Percentiles rank a stretch among this genome's conserved stretches.
Conservation (phyloP, 352 stramenopile genomes). For the Globisporangium megalacanthum region DNA sequence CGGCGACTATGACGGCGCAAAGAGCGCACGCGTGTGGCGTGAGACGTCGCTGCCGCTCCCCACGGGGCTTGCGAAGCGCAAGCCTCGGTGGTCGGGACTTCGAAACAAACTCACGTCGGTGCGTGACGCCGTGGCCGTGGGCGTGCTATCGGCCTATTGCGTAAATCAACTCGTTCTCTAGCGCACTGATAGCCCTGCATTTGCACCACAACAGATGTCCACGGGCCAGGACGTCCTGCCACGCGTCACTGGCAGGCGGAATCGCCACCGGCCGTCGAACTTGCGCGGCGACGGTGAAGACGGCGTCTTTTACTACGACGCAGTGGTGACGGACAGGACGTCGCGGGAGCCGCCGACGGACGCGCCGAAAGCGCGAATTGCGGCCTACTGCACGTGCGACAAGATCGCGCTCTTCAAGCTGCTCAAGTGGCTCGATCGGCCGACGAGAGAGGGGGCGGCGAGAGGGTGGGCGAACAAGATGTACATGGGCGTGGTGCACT, state of each 20-base stretch:
- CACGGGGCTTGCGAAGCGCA: constrained; percentile 22
- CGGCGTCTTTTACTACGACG: constrained; percentile 32
- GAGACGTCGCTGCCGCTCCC: constrained; percentile 6
- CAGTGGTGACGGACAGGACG: constrained; percentile 23
- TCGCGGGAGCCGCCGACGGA: constrained; percentile 31
- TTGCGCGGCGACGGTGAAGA: constrained; percentile 6
- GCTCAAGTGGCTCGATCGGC: constrained; percentile 57
- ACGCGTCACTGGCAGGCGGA: constrained; percentile 17
- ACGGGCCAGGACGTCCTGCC: constrained; percentile 7
- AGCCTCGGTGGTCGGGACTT: constrained; percentile 31
- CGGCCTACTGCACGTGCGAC: constrained; percentile 68
- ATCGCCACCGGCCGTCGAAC: constrained; percentile 13
- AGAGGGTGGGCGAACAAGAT: constrained; percentile 55
- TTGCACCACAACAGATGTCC: constrained; percentile 5
- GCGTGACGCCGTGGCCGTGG: constrained; percentile 1
- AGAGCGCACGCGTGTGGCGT: background rate
- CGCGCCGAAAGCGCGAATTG: constrained; percentile 39
- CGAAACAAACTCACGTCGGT: constrained; percentile 25
- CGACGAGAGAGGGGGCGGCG: constrained; percentile 9
- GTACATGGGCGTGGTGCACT: constrained; percentile 71
- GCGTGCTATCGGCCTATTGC: too few species aligned
- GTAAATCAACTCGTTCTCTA: background rate
- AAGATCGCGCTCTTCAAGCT: constrained; percentile 68
- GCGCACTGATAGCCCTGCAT: background rate
- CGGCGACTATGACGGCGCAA: constrained; percentile 4